Evolutionary conservation across 2,329 filamentous ascomycete genomes (phyloP).

Genomic region (Knoxdaviesia capensis): DNA sequence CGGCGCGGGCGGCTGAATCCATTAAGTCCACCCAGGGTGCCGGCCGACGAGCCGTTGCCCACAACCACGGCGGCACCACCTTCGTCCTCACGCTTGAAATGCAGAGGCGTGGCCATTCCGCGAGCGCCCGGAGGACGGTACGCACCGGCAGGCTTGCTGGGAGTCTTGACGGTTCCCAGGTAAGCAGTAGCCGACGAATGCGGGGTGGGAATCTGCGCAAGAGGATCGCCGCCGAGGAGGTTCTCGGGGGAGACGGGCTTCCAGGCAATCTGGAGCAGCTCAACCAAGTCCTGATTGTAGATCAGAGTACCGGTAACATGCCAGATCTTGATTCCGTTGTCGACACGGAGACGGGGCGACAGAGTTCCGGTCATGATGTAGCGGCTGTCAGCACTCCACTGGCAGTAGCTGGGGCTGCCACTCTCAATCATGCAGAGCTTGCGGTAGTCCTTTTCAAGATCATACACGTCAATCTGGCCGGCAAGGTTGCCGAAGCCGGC

Average conservation of each 20-base stretch:
- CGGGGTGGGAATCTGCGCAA: constrained; percentile 53
- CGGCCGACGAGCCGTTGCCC: constrained; percentile 47
- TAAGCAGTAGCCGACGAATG: constrained; percentile 71
- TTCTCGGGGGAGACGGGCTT: constrained; percentile 48
- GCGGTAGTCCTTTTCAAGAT: constrained; percentile 71
- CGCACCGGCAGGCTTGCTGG: constrained; percentile 89
- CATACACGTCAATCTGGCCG: constrained; percentile 94
- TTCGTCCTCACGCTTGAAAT: constrained; percentile 96
- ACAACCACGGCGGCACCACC: constrained; percentile 72
- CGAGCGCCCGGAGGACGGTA: constrained; percentile 90
- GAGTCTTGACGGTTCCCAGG: constrained; percentile 73
- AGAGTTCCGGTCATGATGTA: constrained; percentile 97
- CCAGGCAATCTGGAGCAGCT: constrained; percentile 84
- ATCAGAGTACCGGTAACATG: constrained; percentile 74
- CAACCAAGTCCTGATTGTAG: constrained; percentile 89
- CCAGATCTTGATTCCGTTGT: constrained; percentile 93
- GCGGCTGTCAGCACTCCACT: constrained; percentile 91
- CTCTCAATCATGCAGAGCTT: constrained; percentile 91
- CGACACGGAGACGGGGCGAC: constrained; percentile 81
- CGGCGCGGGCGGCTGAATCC: constrained; percentile 64
- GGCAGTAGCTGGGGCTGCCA: constrained; percentile 86
- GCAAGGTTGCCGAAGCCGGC: constrained; percentile 95
- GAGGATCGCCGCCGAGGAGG: constrained; percentile 44
- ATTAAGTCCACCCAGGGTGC: constrained; percentile 30
- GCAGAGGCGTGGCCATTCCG: constrained; percentile 69